Evolutionary conservation across 2,329 filamentous ascomycete genomes (phyloP), one percentile per base, ranked within the genome.

Genomic region (Fusarium lyarnte): DNA sequence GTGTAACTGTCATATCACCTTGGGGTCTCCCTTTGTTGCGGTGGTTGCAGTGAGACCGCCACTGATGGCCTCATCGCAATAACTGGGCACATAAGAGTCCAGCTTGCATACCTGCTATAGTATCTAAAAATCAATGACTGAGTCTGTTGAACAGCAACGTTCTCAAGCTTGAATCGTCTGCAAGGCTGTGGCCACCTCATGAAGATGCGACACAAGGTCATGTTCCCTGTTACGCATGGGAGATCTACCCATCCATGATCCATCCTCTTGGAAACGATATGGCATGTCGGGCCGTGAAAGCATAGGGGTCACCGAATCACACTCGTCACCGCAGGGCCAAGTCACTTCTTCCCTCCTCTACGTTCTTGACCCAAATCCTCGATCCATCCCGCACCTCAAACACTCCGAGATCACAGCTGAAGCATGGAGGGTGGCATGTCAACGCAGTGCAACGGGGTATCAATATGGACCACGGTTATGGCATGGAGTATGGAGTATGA

Each of bases 121-220:
- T 35, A 49, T 42, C 38, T 47, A 21, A 36, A 36, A 31, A 29
- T 52, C 39, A 58, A 35, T 36, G 29, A 45, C 25, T 51, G 46
- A 58, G 27, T 45, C 45, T 49, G 41, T 17, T 29, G 29, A 43
- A 47, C 45, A 39, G 42, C 27, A 58, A 27, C 16, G 16, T 49
- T 39, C 58, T 31, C 54, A 42, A 53, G 63, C 72, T 65, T 68
- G 63, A 74, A 72, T 77, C 66, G 46, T 53, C 74, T 65, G 63
- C 71, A 77, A 74, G 71, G 74, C 75, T 74, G 65, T 43, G 55
- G 58, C 31, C 54, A 63, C 38, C 55, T 68, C 59, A 65, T 73
- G 62, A 63, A 46, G 74, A 77, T 77, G 73, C 51, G 71, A 76
- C 71, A 74, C 71, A 76, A 68, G 74, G 71, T 70, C 64, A 51